Conservation (phyloP, 1,284 basidiomycete genomes). For the Marasmius sp. region DNA sequence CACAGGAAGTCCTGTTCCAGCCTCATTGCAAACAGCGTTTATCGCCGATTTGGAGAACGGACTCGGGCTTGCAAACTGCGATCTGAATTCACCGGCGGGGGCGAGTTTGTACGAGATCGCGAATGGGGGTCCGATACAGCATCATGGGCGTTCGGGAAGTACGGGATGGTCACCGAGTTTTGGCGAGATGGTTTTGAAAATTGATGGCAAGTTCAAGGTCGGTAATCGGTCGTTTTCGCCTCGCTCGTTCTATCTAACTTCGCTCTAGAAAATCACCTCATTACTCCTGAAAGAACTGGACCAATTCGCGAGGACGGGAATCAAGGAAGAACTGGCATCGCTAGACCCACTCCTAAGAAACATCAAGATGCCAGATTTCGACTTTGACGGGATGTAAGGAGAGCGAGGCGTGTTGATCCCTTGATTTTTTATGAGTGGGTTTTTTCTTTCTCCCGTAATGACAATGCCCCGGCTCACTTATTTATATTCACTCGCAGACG, state of each 20-base stretch:
- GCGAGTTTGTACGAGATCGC: slow-evolving; percentile 72
- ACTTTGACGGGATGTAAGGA: slow-evolving; percentile 45
- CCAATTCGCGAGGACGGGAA: slow-evolving; percentile 71
- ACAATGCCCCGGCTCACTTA: too few relatives aligned
- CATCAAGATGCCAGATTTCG: slow-evolving; percentile 35
- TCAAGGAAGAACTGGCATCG: slow-evolving; percentile 78
- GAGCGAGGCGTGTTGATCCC: background rate
- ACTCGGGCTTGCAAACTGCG: slow-evolving; percentile 20
- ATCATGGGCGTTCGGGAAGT: slow-evolving; percentile 35
- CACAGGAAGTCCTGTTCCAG: slow-evolving; percentile 21
- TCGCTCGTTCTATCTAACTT: slow-evolving; percentile 6
- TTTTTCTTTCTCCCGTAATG: background rate
- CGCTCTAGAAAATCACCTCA: slow-evolving; percentile 72
- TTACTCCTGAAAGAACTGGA: slow-evolving; percentile 80
- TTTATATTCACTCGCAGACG: too few relatives aligned
- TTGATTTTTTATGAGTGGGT: background rate
- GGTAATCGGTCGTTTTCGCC: slow-evolving; percentile 18
- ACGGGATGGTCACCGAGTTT: slow-evolving; percentile 59
- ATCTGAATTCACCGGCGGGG: slow-evolving; percentile 35
- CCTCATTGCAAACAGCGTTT: slow-evolving; percentile 27
- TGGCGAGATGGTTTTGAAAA: slow-evolving; percentile 76
- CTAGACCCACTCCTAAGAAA: slow-evolving; percentile 76
- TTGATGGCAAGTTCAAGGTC: slow-evolving; percentile 82
- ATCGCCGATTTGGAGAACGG: slow-evolving; percentile 7
- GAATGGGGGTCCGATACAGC: slow-evolving; percentile 40